phyloP scores from a whole-genome alignment of 495 filamentous ascomycete genomes.

The Podospora pseudopauciseta region DNA sequence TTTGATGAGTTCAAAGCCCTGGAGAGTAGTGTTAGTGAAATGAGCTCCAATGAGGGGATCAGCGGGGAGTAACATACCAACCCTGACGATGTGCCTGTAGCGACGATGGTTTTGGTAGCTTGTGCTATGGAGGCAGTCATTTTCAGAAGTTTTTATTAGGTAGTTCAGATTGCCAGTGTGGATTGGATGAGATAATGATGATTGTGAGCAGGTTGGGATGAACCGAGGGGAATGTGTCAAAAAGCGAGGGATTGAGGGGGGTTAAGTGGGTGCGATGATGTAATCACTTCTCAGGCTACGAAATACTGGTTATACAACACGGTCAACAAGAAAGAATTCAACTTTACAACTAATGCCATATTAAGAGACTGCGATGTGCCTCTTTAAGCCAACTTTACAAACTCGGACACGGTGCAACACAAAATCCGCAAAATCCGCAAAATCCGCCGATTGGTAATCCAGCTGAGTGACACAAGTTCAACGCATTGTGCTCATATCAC shows the following conservation, averaged over 20 bases:
- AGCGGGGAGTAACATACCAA: conserved; percentile 28
- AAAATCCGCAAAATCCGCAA: too few relatives aligned
- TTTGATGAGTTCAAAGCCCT: conserved; percentile 46
- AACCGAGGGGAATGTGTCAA: not conserved
- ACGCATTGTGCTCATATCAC: too few relatives aligned
- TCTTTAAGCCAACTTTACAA: too few relatives aligned
- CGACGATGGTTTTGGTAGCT: conserved; percentile 41
- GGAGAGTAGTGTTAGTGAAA: conserved; percentile 6
- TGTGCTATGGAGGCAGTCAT: conserved; percentile 28
- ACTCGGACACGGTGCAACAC: too few relatives aligned
- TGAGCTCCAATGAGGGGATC: not conserved
- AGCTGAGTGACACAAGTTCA: too few relatives aligned
- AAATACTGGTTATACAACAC: not conserved
- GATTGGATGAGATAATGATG: not conserved
- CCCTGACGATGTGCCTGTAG: conserved; percentile 44
- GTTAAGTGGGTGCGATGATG: not conserved
- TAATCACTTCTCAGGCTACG: not conserved
- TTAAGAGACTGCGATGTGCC: too few relatives aligned
- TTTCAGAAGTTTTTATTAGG: not conserved
- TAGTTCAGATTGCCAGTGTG: not conserved
- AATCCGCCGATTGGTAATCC: too few relatives aligned
- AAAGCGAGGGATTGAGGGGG: not conserved
- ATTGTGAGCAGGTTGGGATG: not conserved
- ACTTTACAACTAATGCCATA: not conserved
- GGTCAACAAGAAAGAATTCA: not conserved